phyloP scores from a whole-genome alignment of 371 early-diverging fungal species.

The Mucor irregularis region DNA sequence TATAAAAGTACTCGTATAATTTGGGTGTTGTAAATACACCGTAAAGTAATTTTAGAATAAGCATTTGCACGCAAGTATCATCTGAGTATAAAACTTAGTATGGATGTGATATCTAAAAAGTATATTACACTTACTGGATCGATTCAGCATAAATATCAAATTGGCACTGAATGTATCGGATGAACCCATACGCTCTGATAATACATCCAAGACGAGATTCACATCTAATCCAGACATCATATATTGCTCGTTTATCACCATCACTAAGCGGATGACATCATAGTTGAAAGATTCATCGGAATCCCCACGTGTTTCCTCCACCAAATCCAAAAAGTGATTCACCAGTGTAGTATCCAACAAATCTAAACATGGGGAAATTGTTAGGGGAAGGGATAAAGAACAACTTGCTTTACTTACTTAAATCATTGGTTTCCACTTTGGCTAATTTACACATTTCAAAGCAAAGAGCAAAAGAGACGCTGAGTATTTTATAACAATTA shows the following conservation, averaged over 20 bases:
- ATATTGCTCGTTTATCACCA: slow-evolving; percentile 73
- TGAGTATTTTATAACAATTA: slow-evolving; percentile 23
- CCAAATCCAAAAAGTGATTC: slow-evolving; percentile 60
- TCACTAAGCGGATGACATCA: slow-evolving; percentile 64
- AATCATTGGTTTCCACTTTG: slow-evolving; percentile 58
- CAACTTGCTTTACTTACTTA: slow-evolving; percentile 58
- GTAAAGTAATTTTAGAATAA: slow-evolving; percentile 72
- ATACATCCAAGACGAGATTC: slow-evolving; percentile 60
- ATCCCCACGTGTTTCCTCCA: slow-evolving; percentile 69
- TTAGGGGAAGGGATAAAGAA: too few species aligned
- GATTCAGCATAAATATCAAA: slow-evolving; percentile 83
- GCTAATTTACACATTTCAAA: slow-evolving; percentile 78
- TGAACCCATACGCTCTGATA: slow-evolving; percentile 60
- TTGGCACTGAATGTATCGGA: slow-evolving; percentile 82
- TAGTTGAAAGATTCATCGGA: slow-evolving; percentile 75
- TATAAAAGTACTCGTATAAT: slow-evolving; percentile 77
- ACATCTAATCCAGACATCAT: slow-evolving; percentile 47
- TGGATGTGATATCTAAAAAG: neutral
- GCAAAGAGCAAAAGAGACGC: slow-evolving; percentile 59
- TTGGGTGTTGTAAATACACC: slow-evolving; percentile 61
- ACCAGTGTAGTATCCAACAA: slow-evolving; percentile 36
- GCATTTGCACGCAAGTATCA: slow-evolving; percentile 65
- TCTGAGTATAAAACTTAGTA: slow-evolving; percentile 36
- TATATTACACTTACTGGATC: slow-evolving; percentile 69
- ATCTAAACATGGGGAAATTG: slow-evolving; percentile 3